Conservation (phyloP, 164 flowering plant genomes). For the Cinnamomum micranthum region DNA sequence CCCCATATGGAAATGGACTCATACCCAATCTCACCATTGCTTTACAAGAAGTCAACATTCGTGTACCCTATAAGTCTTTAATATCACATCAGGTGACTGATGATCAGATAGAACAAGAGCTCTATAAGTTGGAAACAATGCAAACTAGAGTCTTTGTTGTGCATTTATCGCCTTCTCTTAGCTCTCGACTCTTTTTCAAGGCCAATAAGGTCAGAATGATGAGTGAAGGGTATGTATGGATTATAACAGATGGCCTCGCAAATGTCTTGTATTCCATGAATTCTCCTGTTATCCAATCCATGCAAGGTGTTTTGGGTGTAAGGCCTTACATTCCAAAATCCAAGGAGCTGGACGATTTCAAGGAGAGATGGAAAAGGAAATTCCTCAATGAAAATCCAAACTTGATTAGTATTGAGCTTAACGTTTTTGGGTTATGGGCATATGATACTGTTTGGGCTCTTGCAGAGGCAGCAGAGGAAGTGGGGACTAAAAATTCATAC, state of each 20-base stretch:
- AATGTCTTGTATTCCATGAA: slow-evolving; percentile 12
- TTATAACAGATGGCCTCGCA: slow-evolving; percentile 17
- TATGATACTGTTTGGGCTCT: slow-evolving; percentile 40
- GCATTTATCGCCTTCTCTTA: slow-evolving; percentile 15
- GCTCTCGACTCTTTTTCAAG: slow-evolving; percentile 15
- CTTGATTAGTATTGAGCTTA: not conserved
- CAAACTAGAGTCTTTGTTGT: slow-evolving; percentile 23
- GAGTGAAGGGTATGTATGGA: slow-evolving; percentile 22
- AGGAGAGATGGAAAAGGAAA: slow-evolving; percentile 11
- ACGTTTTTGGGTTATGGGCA: slow-evolving; percentile 41
- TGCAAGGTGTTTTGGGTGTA: slow-evolving; percentile 29
- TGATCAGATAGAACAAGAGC: slow-evolving; percentile 13
- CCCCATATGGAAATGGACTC: slow-evolving; percentile 18
- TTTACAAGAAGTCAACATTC: slow-evolving; percentile 8
- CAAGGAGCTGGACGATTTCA: slow-evolving; percentile 10
- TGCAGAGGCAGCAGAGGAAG: slow-evolving; percentile 36
- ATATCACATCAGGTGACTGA: slow-evolving; percentile 6
- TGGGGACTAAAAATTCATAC: slow-evolving; percentile 4
- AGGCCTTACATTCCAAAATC: slow-evolving; percentile 14
- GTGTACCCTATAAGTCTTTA: slow-evolving; percentile 10
- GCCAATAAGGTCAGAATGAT: slow-evolving; percentile 14
- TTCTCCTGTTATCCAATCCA: slow-evolving; percentile 16
- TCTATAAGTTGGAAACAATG: slow-evolving; percentile 18
- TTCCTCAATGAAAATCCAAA: slow-evolving; percentile 7
- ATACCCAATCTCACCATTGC: slow-evolving; percentile 17